These are phyloP conservation scores for Euphorbia celastroides DNA, from an alignment of 441 rosid species.

Conservation along the genomic window DNA sequence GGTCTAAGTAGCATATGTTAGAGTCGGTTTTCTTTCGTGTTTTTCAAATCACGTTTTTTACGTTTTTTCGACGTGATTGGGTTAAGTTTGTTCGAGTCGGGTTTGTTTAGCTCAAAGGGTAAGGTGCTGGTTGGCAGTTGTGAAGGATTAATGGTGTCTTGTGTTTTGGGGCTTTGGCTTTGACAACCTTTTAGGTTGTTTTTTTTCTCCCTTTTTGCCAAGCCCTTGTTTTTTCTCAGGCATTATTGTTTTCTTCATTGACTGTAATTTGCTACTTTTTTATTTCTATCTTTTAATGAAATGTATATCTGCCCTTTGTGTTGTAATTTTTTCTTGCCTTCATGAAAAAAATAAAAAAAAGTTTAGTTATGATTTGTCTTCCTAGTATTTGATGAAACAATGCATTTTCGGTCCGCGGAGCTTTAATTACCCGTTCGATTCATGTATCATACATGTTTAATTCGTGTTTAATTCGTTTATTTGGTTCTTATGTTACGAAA, in stretches of 20 bases:
- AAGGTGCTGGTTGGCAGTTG: conserved; percentile 19
- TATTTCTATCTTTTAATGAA: conserved; percentile 20
- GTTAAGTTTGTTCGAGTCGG: conserved; percentile 14
- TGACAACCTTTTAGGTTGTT: conserved; percentile 36
- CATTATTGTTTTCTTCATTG: conserved; percentile 15
- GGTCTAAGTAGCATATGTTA: conserved; percentile 20
- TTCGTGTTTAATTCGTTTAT: too few species aligned
- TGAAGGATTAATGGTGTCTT: conserved; percentile 17
- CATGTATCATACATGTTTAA: too few species aligned
- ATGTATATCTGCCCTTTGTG: conserved; percentile 21
- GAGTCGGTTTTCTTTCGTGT: not conserved
- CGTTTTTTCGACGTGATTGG: not conserved
- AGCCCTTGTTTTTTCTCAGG: conserved; percentile 31
- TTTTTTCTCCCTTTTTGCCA: conserved; percentile 20
- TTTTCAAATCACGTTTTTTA: too few species aligned
- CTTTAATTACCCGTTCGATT: too few species aligned
- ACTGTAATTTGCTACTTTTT: conserved; percentile 28
- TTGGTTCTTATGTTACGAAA: too few species aligned
- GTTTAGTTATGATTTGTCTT: not conserved
- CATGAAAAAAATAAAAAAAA: not conserved
- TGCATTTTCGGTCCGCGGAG: too few species aligned
- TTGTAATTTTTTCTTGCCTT: conserved; percentile 16
- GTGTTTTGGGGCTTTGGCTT: conserved; percentile 39
- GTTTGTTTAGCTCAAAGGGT: conserved; percentile 32
- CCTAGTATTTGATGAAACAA: too few species aligned